Conservation (phyloP, 352 stramenopile species). For the Globisporangium okanoganense region DNA sequence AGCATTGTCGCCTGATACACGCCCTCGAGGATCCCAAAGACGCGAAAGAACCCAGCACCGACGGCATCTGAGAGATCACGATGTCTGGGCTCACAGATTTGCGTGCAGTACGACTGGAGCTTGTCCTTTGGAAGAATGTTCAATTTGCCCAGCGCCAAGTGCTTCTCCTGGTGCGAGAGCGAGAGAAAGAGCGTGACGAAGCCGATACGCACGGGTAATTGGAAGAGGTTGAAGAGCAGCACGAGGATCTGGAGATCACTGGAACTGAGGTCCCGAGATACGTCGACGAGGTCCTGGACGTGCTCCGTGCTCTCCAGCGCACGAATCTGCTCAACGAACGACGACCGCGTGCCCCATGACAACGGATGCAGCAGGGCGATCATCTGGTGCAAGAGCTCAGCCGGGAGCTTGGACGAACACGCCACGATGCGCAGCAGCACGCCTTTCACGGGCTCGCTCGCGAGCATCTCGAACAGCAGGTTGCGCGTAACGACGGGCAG, state of each 20-base stretch:
- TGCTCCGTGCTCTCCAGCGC: constrained; percentile 34
- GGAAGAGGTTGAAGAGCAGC: constrained; percentile 40
- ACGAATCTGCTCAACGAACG: constrained; percentile 59
- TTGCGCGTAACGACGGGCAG: constrained; percentile 34
- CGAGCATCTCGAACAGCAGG: constrained; percentile 51
- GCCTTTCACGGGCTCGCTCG: constrained; percentile 36
- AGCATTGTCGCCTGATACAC: constrained; percentile 41
- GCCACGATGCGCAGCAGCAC: constrained; percentile 59
- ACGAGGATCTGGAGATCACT: constrained; percentile 36
- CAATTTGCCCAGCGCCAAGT: constrained; percentile 20
- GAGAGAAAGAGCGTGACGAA: constrained; percentile 29
- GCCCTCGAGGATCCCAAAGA: constrained; percentile 37
- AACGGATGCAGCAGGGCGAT: constrained; percentile 44
- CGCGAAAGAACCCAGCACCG: constrained; percentile 34
- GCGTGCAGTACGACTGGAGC: constrained; percentile 28
- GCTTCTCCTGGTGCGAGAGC: constrained; percentile 25
- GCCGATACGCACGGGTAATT: constrained; percentile 28
- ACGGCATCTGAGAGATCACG: constrained; percentile 9
- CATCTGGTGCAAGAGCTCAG: constrained; percentile 37
- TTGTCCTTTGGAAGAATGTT: constrained; percentile 43
- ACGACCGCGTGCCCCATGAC: constrained; percentile 47
- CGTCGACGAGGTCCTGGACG: constrained; percentile 28
- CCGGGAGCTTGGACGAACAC: constrained; percentile 34
- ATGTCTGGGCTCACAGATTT: constrained; percentile 23
- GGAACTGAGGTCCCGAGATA: constrained; percentile 32